Evolutionary conservation across 2,329 filamentous ascomycete species (phyloP).

Genomic region (Clonostachys chloroleuca): DNA sequence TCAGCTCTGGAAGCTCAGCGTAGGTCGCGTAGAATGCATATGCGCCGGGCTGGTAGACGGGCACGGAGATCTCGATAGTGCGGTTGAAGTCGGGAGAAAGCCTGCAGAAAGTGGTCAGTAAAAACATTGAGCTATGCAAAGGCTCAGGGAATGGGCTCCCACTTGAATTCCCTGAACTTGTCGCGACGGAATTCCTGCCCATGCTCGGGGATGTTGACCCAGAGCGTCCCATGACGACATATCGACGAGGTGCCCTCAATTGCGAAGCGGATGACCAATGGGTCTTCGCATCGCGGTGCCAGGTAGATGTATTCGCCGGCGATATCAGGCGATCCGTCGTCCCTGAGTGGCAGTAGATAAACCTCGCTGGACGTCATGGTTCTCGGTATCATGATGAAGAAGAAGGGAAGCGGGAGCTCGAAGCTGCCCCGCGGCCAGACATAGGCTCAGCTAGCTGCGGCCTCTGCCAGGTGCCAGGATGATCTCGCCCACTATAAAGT

Average conservation of each 20-base stretch:
- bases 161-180: constrained; percentile 87
- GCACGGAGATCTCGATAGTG: constrained; percentile 84
- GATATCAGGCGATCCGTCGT: constrained; percentile 88
- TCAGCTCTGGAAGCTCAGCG: constrained; percentile 71
- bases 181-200: constrained; percentile 73
- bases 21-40: constrained; percentile 96
- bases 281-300: constrained; percentile 67
- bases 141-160: constrained; percentile 23
- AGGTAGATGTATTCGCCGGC: constrained; percentile 89
- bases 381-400: constrained; percentile 49
- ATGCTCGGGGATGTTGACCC: constrained; percentile 88
- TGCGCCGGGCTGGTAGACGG: constrained; percentile 76
- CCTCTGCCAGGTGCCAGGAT: too few species aligned
- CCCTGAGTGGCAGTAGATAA: constrained; percentile 85
- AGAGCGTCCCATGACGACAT: constrained; percentile 88
- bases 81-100: constrained; percentile 90
- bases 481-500: too few species aligned
- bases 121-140: too few species aligned
- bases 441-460: neutral
- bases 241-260: constrained; percentile 95
- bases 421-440: constrained; percentile 3
- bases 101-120: constrained; percentile 35
- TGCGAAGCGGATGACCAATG: constrained; percentile 79
- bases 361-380: constrained; percentile 67
- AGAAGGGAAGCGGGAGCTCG: constrained; percentile 12